Evolutionary conservation across 257 asterid genomes (phyloP).

Genomic region (Fraxinus anomala): DNA sequence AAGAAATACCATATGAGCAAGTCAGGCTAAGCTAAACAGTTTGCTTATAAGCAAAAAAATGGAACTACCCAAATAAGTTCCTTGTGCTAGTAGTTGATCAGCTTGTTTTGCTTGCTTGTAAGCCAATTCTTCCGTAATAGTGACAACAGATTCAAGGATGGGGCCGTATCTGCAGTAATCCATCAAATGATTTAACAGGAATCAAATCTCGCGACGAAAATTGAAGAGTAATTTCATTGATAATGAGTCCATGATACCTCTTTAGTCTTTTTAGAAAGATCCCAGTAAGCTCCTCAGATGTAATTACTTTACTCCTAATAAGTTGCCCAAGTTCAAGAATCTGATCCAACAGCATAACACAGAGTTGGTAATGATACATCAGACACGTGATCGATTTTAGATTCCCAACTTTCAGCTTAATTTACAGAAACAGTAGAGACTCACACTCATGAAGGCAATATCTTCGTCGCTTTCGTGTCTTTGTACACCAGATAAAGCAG

Average conservation of each 20-base stretch:
- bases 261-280: slow-evolving; percentile 68
- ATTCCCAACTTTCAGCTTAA: background rate
- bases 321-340: slow-evolving; percentile 83
- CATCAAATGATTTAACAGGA: slow-evolving; percentile 9
- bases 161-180: slow-evolving; percentile 65
- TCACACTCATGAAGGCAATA: slow-evolving; percentile 85
- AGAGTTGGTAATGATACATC: slow-evolving; percentile 1
- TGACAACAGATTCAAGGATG: slow-evolving; percentile 76
- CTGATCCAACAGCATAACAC: slow-evolving; percentile 39
- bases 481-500: slow-evolving; percentile 46
- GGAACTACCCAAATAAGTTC: slow-evolving; percentile 62
- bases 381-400: background rate
- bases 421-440: slow-evolving; percentile 24
- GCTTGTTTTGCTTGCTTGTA: slow-evolving; percentile 77
- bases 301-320: slow-evolving; percentile 62
- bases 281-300: slow-evolving; percentile 72
- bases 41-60: background rate
- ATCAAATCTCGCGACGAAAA: background rate
- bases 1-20: background rate
- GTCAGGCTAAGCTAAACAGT: background rate
- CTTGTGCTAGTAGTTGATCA: slow-evolving; percentile 67
- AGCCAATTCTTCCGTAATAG: slow-evolving; percentile 90
- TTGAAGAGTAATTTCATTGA: background rate
- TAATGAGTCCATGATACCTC: slow-evolving; percentile 45
- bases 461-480: slow-evolving; percentile 73